phyloP scores from a whole-genome alignment of 805 yeast species.

The Candida khao-thaluensis region DNA sequence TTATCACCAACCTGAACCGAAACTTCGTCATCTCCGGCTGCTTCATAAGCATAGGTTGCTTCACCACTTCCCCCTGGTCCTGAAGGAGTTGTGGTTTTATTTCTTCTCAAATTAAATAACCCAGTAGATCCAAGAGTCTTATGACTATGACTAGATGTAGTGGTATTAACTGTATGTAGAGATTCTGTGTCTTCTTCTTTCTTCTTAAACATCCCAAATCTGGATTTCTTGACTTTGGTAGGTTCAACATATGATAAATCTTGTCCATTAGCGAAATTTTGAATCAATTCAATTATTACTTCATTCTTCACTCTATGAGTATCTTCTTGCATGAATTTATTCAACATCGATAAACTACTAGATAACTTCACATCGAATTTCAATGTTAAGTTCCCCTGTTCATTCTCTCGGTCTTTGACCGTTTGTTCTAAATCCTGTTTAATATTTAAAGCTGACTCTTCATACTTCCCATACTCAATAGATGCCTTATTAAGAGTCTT shows the following conservation, averaged over 20 bases:
- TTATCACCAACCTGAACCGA: conserved; percentile 59
- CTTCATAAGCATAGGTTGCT: conserved; percentile 65
- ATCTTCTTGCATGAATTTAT: conserved; percentile 70
- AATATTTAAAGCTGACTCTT: conserved; percentile 44
- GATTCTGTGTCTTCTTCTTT: conserved; percentile 21
- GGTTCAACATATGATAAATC: conserved; percentile 61
- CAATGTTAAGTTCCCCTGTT: conserved; percentile 40
- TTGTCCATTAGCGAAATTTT: conserved; percentile 74
- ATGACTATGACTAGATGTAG: conserved; percentile 28
- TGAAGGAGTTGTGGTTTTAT: conserved; percentile 15
- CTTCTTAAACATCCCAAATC: conserved; percentile 53
- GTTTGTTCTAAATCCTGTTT: conserved; percentile 52
- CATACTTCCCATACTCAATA: conserved; percentile 37
- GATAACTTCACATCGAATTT: conserved; percentile 54
- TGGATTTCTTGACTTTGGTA: conserved; percentile 52
- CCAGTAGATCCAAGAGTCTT: conserved; percentile 29
- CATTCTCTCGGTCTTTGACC: conserved; percentile 31
- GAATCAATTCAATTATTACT: conserved; percentile 88
- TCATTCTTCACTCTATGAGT: conserved; percentile 70
- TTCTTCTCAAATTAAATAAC: conserved; percentile 37
- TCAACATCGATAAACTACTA: conserved; percentile 51
- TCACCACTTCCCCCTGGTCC: conserved; percentile 27
- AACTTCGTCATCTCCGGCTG: conserved; percentile 76
- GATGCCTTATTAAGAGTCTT: conserved; percentile 45
- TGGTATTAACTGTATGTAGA: conserved; percentile 35